These are phyloP conservation scores for Phytopythium kandeliae DNA, from an alignment of 352 stramenopile species.

Conservation along the genomic window DNA sequence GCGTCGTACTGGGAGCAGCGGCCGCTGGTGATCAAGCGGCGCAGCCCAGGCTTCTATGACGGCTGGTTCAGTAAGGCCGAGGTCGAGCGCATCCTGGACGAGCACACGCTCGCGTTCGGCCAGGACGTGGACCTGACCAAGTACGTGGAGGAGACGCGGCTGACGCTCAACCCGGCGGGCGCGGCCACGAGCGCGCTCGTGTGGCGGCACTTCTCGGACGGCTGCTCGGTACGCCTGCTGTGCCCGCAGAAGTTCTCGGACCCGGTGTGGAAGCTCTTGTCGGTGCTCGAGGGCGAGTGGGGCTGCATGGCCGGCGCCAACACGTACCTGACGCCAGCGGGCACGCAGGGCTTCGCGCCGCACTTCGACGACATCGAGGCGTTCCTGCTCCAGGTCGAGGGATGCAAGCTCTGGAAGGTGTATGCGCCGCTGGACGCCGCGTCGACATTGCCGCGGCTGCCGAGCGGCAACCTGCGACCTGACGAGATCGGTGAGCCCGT, in stretches of 20 bases:
- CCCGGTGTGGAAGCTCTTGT: slow-evolving; percentile 86
- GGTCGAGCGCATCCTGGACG: slow-evolving; percentile 69
- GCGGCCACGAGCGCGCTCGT: slow-evolving; percentile 57
- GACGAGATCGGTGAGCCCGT: slow-evolving; percentile 74
- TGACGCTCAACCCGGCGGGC: slow-evolving; percentile 58
- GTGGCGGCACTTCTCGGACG: slow-evolving; percentile 78
- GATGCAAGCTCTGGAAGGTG: slow-evolving; percentile 92
- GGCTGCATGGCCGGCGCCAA: slow-evolving; percentile 94
- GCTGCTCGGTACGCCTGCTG: slow-evolving; percentile 89
- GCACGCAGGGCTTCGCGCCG: slow-evolving; percentile 94
- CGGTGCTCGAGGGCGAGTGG: slow-evolving; percentile 91
- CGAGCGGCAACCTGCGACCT: slow-evolving; percentile 70
- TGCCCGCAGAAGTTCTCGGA: slow-evolving; percentile 93
- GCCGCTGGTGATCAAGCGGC: slow-evolving; percentile 82
- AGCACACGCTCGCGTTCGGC: slow-evolving; percentile 74
- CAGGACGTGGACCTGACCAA: slow-evolving; percentile 84
- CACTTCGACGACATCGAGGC: slow-evolving; percentile 98
- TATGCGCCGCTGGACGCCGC: slow-evolving; percentile 61
- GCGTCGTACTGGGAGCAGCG: slow-evolving; percentile 91
- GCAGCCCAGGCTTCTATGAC: slow-evolving; percentile 66
- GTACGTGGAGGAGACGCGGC: slow-evolving; percentile 79
- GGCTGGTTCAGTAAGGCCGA: slow-evolving; percentile 71
- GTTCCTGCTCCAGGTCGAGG: slow-evolving; percentile 93
- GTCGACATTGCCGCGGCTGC: slow-evolving; percentile 52
- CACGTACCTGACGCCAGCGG: slow-evolving; percentile 91